A percentile compares a stretch with the other conserved stretches of the same genome.
Evolutionary conservation across 1,284 basidiomycete genomes (phyloP).

Genomic region (Cyathus olla): DNA sequence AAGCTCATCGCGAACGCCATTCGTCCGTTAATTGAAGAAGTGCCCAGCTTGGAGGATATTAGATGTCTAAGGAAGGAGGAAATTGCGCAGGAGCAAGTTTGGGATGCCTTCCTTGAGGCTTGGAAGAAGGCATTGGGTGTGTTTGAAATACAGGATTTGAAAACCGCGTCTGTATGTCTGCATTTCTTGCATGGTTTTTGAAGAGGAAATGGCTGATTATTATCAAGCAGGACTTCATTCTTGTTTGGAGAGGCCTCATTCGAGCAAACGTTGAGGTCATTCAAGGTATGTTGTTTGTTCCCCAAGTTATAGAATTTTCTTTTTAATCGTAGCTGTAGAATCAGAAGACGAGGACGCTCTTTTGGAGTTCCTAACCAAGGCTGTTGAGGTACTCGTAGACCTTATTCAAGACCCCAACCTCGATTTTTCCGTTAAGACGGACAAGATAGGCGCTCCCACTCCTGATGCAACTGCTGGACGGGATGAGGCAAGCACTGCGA

Average conservation of each 20-base stretch:
- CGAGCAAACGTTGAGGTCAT: constrained; percentile 37
- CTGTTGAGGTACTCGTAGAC: constrained; percentile 55
- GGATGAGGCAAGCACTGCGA: constrained; percentile 9
- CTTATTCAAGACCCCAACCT: constrained; percentile 66
- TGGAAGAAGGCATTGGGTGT: constrained; percentile 65
- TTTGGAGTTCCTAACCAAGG: constrained; percentile 52
- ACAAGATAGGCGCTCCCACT: not conserved
- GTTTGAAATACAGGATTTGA: constrained; percentile 49
- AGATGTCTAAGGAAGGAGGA: constrained; percentile 67
- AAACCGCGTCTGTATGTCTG: constrained; percentile 24
- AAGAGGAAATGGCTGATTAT: too few relatives aligned
- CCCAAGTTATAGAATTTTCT: constrained; percentile 3
- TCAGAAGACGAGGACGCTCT: constrained; percentile 36
- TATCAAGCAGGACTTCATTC: constrained; percentile 31
- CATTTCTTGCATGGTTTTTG: not conserved
- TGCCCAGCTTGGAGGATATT: constrained; percentile 62
- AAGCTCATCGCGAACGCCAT: constrained; percentile 57
- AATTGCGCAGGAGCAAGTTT: constrained; percentile 62
- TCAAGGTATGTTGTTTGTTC: constrained; percentile 36
- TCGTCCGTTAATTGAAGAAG: constrained; percentile 61
- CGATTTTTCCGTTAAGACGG: constrained; percentile 48
- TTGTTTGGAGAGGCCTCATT: constrained; percentile 48
- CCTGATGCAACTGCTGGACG: constrained; percentile 7
- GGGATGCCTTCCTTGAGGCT: constrained; percentile 60
- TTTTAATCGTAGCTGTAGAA: constrained; percentile 21